These are phyloP conservation scores for Ocimum tenuiflorum DNA, from an alignment of 257 asterid species.

Conservation along the genomic window DNA sequence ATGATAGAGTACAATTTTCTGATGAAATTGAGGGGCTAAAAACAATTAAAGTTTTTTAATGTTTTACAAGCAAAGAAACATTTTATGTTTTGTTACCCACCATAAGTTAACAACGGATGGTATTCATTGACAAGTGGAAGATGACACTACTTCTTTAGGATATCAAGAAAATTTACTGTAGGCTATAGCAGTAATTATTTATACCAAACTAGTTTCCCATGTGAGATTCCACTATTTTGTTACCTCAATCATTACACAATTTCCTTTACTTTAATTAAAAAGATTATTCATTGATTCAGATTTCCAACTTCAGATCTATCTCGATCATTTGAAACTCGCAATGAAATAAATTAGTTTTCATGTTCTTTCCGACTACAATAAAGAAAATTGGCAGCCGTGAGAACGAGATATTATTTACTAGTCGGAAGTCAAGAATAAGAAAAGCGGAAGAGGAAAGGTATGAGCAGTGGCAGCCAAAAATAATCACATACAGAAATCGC, in stretches of 20 bases:
- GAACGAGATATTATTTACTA: no score
- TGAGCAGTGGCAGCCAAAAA: conserved; percentile 12
- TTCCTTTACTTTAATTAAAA: background rate
- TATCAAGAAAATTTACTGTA: background rate
- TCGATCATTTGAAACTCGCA: background rate
- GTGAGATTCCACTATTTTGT: conserved; percentile 10
- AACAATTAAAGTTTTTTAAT: no score
- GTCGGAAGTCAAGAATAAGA: background rate
- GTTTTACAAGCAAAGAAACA: background rate
- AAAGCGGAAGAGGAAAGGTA: background rate
- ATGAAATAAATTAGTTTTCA: background rate
- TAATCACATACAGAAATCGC: conserved; percentile 2
- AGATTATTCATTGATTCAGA: background rate
- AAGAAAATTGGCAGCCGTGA: no score
- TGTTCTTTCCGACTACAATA: no score
- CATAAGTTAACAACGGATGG: background rate
- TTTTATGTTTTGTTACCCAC: background rate
- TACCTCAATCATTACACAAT: conserved; percentile 5
- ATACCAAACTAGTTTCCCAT: background rate
- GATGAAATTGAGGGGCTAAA: no score
- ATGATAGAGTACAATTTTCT: no score
- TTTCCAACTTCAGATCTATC: background rate
- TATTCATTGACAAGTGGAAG: background rate
- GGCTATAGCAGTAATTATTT: background rate
- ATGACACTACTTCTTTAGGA: background rate